Conservation (phyloP, 495 filamentous ascomycete genomes). For the Aspergillus sclerotiicarbonarius region DNA sequence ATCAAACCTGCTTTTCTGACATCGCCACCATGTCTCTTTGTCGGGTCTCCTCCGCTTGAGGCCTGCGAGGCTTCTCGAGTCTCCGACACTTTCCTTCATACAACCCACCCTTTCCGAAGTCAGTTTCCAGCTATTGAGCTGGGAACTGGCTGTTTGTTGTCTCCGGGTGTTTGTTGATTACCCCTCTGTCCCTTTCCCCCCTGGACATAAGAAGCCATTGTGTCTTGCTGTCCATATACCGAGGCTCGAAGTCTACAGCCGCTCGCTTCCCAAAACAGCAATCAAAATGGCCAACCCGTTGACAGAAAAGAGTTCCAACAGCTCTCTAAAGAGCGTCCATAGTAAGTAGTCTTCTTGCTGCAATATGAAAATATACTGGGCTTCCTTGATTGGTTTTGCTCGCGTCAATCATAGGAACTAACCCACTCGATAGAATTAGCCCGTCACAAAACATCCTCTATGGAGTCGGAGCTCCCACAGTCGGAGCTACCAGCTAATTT, state of each 20-base stretch:
- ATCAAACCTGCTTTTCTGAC: not conserved
- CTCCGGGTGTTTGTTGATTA: not conserved
- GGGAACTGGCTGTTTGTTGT: not conserved
- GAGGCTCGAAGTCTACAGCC: not conserved
- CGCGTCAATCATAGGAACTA: not conserved
- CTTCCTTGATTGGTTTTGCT: not conserved
- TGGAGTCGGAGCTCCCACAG: slow-evolving; percentile 7
- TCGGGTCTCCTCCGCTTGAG: slow-evolving; percentile 8
- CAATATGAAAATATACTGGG: not conserved
- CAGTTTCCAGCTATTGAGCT: slow-evolving; percentile 1
- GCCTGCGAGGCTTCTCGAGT: slow-evolving; percentile 12
- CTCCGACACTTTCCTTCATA: slow-evolving; percentile 8
- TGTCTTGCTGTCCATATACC: not conserved
- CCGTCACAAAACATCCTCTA: slow-evolving; percentile 1
- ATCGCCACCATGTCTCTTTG: not conserved
- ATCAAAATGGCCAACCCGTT: slow-evolving; percentile 20
- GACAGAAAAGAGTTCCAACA: slow-evolving; percentile 15
- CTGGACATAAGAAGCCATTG: not conserved
- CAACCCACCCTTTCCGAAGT: not conserved
- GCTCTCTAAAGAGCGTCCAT: slow-evolving; percentile 10
- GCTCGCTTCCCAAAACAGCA: not conserved
- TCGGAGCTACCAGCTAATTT: slow-evolving; percentile 60
- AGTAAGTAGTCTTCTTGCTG: slow-evolving; percentile 12
- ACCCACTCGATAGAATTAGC: not conserved
- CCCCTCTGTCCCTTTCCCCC: not conserved